A percentile compares a stretch with the other conserved stretches of the same genome.
Conservation (phyloP, 2,329 filamentous ascomycete species). For the Nigrospora oryzae region DNA sequence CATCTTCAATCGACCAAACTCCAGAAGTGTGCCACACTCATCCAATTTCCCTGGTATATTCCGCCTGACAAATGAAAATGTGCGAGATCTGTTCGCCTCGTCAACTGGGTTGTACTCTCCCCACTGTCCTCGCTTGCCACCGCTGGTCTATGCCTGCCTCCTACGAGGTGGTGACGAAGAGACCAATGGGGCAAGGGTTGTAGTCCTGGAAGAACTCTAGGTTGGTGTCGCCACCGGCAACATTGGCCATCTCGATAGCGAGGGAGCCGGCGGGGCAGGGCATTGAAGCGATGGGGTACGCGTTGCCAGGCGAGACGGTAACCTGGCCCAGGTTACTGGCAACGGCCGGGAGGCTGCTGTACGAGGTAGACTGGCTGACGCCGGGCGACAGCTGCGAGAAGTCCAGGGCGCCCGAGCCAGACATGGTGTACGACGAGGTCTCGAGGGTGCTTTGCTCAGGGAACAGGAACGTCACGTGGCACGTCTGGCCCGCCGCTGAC, state of each 20-base stretch:
- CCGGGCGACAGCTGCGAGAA: conserved; percentile 39
- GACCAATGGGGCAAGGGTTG: conserved; percentile 37
- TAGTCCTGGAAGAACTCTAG: conserved; percentile 58
- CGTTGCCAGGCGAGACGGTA: conserved; percentile 42
- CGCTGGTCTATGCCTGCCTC: neutral
- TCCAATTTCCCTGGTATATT: too few relatives aligned
- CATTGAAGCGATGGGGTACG: conserved; percentile 43
- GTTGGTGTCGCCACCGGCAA: conserved; percentile 35
- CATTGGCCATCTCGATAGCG: conserved; percentile 35
- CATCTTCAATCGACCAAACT: too few relatives aligned
- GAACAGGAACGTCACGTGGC: conserved; percentile 57
- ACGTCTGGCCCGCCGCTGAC: conserved; percentile 45
- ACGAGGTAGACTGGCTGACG: conserved; percentile 42
- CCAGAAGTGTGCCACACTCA: too few relatives aligned
- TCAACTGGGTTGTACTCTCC: neutral
- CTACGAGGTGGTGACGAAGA: conserved; percentile 27
- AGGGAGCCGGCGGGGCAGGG: conserved; percentile 45
- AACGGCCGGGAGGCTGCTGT: conserved; percentile 38
- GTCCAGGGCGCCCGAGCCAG: conserved; percentile 39
- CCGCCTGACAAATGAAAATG: too few relatives aligned
- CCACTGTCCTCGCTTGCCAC: neutral
- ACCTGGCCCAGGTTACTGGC: conserved; percentile 31
- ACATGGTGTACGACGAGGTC: conserved; percentile 44
- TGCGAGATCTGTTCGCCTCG: neutral
- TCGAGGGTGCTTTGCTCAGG: conserved; percentile 46